A percentile compares a stretch with the other conserved stretches of the same genome.
These are phyloP conservation scores for Talaromyces sp. DNA, from an alignment of 2,329 filamentous ascomycete genomes.

Conservation along the genomic window DNA sequence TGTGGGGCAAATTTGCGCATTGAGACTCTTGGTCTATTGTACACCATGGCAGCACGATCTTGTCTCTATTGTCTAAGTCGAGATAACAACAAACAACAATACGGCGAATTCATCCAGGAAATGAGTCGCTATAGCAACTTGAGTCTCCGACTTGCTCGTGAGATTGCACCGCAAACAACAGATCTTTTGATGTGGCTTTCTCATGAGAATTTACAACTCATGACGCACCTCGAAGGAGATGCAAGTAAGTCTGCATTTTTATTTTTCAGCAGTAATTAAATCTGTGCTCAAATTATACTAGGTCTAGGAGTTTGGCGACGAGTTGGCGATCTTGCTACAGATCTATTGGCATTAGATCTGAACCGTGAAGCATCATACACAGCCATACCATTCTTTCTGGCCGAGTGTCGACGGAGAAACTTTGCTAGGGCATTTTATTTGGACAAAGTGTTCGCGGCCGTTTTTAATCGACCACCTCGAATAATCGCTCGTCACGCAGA, in stretches of 20 bases:
- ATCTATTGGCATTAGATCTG: conserved; percentile 18
- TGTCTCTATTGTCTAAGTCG: background rate
- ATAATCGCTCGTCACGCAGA: conserved; percentile 17
- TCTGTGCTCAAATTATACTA: conserved; percentile 4
- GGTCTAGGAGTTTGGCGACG: conserved; percentile 18
- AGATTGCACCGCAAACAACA: conserved; percentile 18
- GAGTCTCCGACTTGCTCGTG: conserved; percentile 17
- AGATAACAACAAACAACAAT: background rate
- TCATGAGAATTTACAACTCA: conserved; percentile 17
- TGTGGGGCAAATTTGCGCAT: conserved; percentile 17
- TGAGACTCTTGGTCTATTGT: conserved; percentile 19
- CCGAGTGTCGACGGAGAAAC: conserved; percentile 12
- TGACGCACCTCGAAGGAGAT: conserved; percentile 17
- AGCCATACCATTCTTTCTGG: conserved; percentile 16
- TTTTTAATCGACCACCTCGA: conserved; percentile 19
- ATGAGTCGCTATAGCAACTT: conserved; percentile 17
- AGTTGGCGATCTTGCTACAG: conserved; percentile 19
- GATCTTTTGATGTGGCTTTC: conserved; percentile 19
- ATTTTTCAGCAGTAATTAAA: background rate
- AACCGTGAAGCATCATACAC: conserved; percentile 20
- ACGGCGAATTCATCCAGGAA: conserved; percentile 10
- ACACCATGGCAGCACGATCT: conserved; percentile 18
- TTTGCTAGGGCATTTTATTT: conserved; percentile 17
- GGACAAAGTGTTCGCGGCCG: conserved; percentile 17
- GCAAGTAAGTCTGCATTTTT: conserved; percentile 15